A percentile compares a stretch with the other conserved stretches of the same genome.
Conservation (phyloP, 192 early-diverging fungal genomes). For the Coemansia sp. region DNA sequence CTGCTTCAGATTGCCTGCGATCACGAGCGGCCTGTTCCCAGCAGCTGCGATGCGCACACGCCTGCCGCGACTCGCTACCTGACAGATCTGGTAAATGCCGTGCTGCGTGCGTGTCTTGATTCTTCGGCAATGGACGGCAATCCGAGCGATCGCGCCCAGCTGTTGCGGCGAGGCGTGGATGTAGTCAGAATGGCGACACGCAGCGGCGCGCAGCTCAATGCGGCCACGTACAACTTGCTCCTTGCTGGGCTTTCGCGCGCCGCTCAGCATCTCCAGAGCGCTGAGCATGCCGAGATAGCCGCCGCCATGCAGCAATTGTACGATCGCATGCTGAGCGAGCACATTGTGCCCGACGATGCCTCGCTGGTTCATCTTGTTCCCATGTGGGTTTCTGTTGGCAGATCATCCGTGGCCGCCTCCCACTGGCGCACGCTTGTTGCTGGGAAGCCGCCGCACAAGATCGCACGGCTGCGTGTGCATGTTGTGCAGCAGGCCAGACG, state of each 20-base stretch:
- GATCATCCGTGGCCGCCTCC: background rate
- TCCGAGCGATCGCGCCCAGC: too few relatives aligned
- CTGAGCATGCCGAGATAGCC: background rate
- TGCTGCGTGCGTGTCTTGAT: constrained; percentile 16
- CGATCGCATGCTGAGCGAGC: constrained; percentile 3
- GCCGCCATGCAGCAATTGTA: constrained; percentile 18
- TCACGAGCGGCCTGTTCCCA: background rate
- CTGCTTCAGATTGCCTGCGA: constrained; percentile 15
- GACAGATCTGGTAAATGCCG: constrained; percentile 16
- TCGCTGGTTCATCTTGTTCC: constrained; percentile 21
- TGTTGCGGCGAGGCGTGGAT: constrained; percentile 14
- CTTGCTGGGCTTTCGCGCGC: constrained; percentile 19
- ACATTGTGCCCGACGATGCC: constrained; percentile 18
- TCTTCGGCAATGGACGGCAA: background rate
- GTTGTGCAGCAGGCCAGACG: constrained; percentile 10
- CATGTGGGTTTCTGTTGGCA: constrained; percentile 16
- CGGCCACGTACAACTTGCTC: constrained; percentile 29
- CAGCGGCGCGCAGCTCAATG: constrained; percentile 7
- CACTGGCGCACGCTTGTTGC: constrained; percentile 11
- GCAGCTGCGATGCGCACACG: background rate
- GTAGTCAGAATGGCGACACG: background rate
- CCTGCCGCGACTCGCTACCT: background rate
- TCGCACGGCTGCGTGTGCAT: constrained; percentile 12
- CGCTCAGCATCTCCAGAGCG: background rate
- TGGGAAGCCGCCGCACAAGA: constrained; percentile 9